These are phyloP conservation scores for Boletus albobrunnescens DNA, from an alignment of 1,284 basidiomycete species.

Conservation along the genomic window DNA sequence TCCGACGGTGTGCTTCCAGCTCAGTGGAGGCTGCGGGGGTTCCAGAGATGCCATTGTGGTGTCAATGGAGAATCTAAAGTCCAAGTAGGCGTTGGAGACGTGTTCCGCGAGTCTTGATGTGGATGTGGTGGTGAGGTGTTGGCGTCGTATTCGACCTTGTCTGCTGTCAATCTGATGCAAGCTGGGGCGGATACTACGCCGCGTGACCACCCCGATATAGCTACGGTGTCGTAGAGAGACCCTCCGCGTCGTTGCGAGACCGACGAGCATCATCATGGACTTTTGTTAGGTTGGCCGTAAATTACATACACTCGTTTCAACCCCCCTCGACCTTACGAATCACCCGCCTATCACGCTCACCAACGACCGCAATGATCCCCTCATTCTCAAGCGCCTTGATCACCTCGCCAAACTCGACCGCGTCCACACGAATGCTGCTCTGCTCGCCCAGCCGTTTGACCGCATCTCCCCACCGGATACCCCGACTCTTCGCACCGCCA, in stretches of 20 bases:
- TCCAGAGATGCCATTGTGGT: slow-evolving; percentile 39
- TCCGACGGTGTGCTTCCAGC: slow-evolving; percentile 66
- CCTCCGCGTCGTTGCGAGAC: background rate
- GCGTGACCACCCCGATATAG: slow-evolving; percentile 23
- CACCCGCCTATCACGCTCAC: slow-evolving; percentile 80
- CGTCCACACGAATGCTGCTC: slow-evolving; percentile 74
- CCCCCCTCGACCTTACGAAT: slow-evolving; percentile 58
- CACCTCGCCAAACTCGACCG: slow-evolving; percentile 78
- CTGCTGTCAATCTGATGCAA: background rate
- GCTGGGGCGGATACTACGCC: background rate
- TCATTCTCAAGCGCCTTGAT: slow-evolving; percentile 78
- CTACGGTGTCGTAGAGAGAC: slow-evolving; percentile 4
- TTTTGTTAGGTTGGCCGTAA: background rate
- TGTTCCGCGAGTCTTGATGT: slow-evolving; percentile 6
- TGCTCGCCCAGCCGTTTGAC: slow-evolving; percentile 73
- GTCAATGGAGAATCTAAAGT: slow-evolving; percentile 15
- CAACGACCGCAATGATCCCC: slow-evolving; percentile 78
- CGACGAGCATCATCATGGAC: background rate
- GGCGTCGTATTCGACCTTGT: slow-evolving; percentile 1
- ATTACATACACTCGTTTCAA: slow-evolving; percentile 4
- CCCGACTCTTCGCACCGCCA: slow-evolving; percentile 50
- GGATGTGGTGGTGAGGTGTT: slow-evolving; percentile 16
- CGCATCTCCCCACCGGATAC: slow-evolving; percentile 78
- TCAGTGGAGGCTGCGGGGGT: slow-evolving; percentile 64
- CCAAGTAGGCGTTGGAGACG: background rate